Base-by-base conservation (phyloP, 208 protist genomes). In the Leishmania amazonensis region DNA sequence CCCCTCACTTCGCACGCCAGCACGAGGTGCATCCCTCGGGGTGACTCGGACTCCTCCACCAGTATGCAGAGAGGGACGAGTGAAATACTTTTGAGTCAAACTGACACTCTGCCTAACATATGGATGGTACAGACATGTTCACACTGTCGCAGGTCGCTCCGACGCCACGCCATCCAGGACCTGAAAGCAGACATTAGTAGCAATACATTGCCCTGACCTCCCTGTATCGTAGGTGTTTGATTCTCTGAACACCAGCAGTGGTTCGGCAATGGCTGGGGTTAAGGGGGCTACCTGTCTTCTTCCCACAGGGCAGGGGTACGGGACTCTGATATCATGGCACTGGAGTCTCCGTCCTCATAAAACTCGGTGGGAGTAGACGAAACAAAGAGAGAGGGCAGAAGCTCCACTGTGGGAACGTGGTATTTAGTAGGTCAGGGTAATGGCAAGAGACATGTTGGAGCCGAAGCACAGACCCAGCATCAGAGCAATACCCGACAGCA, bases 391-490 rank as follows among this genome's bases (percentile, higher is more conserved):
- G 60, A 70, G 19, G 40, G 40, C 67, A 42, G 40, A 45, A 47
- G 15, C 24, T 72, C 40, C 62, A 21, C 62, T 31, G 38, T 7
- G 17, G 40, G 67, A 76, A 24, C 42, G 40, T 71, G 3, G 19
- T 21, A 9, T 24, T 80, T 84, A 85, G 60, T 81, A 53, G 19
- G 85, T 89, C 45, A 90, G 81, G 60, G 85, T 93, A 68, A 93
- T 83, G 75, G 83, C 73, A 24, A 94, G 82, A 24, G 87, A 88
- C 35, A 92, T 67, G 74, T 87, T 87, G 45, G 89, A 91, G 64
- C 92, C 92, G 47, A 82, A 51, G 81, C 83, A 90, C 31, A 91
- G 83, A 40, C 92, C 92, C 24, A 87, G n/a, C 83, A 91, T 85
- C 49, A 96, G 87, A 40, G 80, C 73, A 57, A 96, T 77, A 67